A percentile compares a stretch with the other conserved stretches of the same genome.
phyloP scores from a whole-genome alignment of 257 asterid genomes.

The Capsicum pubescens region DNA sequence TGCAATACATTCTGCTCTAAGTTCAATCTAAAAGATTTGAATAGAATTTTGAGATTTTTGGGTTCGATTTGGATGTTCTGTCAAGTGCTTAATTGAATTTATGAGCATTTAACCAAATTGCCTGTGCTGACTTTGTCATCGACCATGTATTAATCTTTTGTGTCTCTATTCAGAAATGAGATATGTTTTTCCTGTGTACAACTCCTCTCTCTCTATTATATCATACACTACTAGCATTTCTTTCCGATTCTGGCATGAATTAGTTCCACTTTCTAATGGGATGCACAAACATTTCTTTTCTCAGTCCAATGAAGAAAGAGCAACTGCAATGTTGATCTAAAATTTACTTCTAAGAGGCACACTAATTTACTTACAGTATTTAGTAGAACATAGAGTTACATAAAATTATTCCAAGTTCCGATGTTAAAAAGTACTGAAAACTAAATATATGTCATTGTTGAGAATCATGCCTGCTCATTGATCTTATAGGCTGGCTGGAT shows the following conservation, averaged over 20 bases:
- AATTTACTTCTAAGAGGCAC: not conserved
- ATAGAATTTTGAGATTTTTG: conserved; percentile 26
- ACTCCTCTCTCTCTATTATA: not conserved
- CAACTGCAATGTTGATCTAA: not conserved
- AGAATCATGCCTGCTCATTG: not conserved
- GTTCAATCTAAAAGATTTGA: conserved; percentile 5
- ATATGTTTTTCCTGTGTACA: not conserved
- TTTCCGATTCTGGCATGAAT: not conserved
- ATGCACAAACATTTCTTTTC: not conserved
- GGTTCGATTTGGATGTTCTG: not conserved
- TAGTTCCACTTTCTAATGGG: not conserved
- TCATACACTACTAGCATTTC: not conserved
- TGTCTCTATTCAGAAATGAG: conserved; percentile 3
- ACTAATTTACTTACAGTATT: not conserved
- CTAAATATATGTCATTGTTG: not conserved
- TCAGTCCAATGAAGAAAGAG: not conserved
- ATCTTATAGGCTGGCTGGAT: conserved; percentile 20
- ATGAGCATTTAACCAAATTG: conserved; percentile 18
- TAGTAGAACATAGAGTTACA: not conserved
- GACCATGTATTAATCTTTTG: not conserved
- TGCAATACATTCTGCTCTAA: conserved; percentile 4
- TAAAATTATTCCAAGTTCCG: not conserved
- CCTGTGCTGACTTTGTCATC: not conserved
- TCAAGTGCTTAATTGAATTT: not conserved
- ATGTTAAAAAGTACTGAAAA: not conserved